Percentiles rank a stretch among this genome's conserved stretches.
Evolutionary conservation across 192 early-diverging fungal species (phyloP).

Genomic region (Coemansia sp.): DNA sequence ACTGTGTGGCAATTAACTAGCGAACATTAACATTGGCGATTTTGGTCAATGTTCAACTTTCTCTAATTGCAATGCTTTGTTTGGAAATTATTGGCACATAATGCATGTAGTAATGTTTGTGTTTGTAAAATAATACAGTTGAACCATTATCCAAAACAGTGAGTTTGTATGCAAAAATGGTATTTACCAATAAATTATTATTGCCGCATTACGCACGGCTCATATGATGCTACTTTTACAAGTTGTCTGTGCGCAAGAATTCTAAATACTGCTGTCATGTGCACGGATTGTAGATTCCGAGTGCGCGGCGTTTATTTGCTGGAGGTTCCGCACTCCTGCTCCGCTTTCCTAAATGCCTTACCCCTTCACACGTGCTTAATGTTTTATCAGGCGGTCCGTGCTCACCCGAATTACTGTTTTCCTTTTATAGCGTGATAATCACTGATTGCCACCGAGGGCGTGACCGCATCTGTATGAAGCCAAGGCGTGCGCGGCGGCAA

Average conservation of each 20-base stretch:
- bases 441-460: background rate
- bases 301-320: background rate
- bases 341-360: background rate
- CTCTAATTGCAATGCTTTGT: background rate
- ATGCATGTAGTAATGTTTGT: no score
- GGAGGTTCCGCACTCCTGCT: background rate
- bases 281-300: background rate
- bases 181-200: no score
- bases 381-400: slow-evolving; percentile 4
- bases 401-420: slow-evolving; percentile 6
- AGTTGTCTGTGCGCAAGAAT: background rate
- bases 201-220: background rate
- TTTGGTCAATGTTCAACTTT: background rate
- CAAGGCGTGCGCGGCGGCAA: background rate
- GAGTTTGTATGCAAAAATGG: no score
- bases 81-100: background rate
- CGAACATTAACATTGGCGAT: background rate
- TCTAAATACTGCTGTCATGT: background rate
- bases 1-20: slow-evolving; percentile 1
- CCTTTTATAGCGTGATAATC: background rate
- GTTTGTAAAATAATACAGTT: no score
- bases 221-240: background rate
- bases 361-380: slow-evolving; percentile 6
- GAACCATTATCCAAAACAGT: no score
- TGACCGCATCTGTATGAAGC: background rate